A percentile compares a stretch with the other conserved stretches of the same genome.
Evolutionary conservation across 2,329 filamentous ascomycete species (phyloP).

Genomic region (Myriosclerotinia duriaeana): DNA sequence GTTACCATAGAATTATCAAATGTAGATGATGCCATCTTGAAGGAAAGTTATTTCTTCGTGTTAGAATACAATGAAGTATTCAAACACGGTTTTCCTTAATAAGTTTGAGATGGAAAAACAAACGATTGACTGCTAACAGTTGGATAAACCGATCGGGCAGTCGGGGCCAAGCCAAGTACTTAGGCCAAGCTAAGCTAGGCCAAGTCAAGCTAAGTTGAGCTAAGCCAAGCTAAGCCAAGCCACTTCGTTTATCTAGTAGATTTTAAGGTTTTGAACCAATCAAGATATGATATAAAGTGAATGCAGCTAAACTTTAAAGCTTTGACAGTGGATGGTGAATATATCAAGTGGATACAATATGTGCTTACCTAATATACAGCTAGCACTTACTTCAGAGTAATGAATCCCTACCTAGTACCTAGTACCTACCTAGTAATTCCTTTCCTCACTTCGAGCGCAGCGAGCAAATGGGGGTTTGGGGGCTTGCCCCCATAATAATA

Average conservation of each 20-base stretch:
- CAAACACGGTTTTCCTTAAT: not conserved
- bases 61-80: conserved; percentile 1
- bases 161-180: not conserved
- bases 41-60: not conserved
- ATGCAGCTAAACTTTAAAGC: conserved; percentile 21
- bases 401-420: no score
- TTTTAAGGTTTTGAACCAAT: not conserved
- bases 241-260: not conserved
- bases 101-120: not conserved
- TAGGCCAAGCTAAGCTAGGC: no score
- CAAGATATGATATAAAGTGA: not conserved
- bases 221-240: not conserved
- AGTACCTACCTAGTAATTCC: no score
- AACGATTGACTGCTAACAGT: not conserved
- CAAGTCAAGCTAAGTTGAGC: not conserved
- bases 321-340: not conserved
- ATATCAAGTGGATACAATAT: not conserved
- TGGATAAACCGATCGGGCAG: not conserved
- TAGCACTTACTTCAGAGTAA: no score
- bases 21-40: conserved; percentile 28
- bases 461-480: no score
- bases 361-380: not conserved
- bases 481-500: no score
- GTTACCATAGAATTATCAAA: conserved; percentile 47
- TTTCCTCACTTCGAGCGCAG: no score